Evolutionary conservation across 2,329 filamentous ascomycete species (phyloP).

Genomic region (Fonsecaea monophora): DNA sequence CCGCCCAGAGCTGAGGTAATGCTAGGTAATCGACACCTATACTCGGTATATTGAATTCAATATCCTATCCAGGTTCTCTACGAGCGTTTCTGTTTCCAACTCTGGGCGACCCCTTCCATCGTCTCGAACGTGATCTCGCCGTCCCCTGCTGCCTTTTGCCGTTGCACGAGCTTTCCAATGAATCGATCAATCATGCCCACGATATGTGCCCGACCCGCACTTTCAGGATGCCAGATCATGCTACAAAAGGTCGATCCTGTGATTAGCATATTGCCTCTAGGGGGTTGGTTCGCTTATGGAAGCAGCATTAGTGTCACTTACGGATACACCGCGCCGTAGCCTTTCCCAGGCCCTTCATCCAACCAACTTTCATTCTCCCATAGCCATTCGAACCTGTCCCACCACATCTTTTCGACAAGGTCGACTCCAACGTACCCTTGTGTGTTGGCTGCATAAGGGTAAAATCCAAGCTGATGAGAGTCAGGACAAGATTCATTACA

Average conservation of each 20-base stretch:
- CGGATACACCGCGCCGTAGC: constrained; percentile 39
- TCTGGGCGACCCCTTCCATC: constrained; percentile 37
- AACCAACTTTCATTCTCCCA: constrained; percentile 49
- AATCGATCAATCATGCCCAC: constrained; percentile 42
- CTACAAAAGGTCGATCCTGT: constrained; percentile 18
- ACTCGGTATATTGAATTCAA: neutral
- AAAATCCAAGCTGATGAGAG: constrained; percentile 47
- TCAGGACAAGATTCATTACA: constrained; percentile 15
- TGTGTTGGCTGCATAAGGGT: constrained; percentile 56
- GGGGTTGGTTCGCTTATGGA: constrained; percentile 8
- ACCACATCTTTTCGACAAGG: constrained; percentile 67
- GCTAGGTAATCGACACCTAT: constrained; percentile 12
- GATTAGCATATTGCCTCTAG: constrained; percentile 16
- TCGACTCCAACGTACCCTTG: constrained; percentile 65
- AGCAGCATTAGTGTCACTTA: constrained; percentile 25
- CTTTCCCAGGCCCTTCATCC: constrained; percentile 38
- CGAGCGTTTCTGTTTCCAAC: constrained; percentile 33
- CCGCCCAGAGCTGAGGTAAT: constrained; percentile 26
- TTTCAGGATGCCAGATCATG: constrained; percentile 42
- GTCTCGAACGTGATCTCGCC: constrained; percentile 41
- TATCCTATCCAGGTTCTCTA: neutral
- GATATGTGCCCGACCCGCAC: constrained; percentile 39
- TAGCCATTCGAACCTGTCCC: constrained; percentile 65
- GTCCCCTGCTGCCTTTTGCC: constrained; percentile 32
- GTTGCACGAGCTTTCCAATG: constrained; percentile 35